Base-by-base conservation (phyloP, 805 yeast species). In the Lachancea waltii region DNA sequence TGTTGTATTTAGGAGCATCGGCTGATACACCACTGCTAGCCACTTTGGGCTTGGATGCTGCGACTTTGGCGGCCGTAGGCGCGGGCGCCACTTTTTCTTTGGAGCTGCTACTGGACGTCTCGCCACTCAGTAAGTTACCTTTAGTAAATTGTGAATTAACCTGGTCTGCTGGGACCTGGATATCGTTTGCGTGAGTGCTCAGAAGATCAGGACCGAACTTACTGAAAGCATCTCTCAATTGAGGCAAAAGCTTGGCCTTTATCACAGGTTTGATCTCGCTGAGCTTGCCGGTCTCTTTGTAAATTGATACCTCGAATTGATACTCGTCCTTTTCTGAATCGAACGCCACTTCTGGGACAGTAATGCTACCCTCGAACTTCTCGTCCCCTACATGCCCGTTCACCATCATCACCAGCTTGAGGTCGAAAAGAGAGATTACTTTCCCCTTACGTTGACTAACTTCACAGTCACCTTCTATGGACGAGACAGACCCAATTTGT, bases 361-460 rank as follows among this genome's bases (percentile, higher is more conserved):
- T 73, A 40, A 92, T 79, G 14, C 81, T 69, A 20, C 98, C 99
- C 32, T 68, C 64, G 35, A 76, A 77, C 5, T 58, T 63, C 3
- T 63, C 65, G 8, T 56, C 67, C 5, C 50, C 58, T 20, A 60
- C 63, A 8, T 52, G 49, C 5, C 89, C 86, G 6, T 55, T 60
- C 50, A 79, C 75, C n/a, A 68, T 68, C 41, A 89, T 57, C 2
- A 73, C 77, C 34, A 89, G 44, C 44, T 78, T 73, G 56, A 92
- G 67, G 53, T 92, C 98, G 61, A 86, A 92, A 42, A 92, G 64
- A 4, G 95, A 83, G 51, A 92, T 89, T 18, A 90, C 94, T 61
- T 90, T 89, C 11, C 99, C 98, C 62, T 92, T 92, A 52, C 98
- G 78, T 67, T 92, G 98, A 49, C 86, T 82, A 21, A 92, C 97